Evolutionary conservation across 139 green algal genomes (phyloP).

Genomic region (Pleodorina starrii): DNA sequence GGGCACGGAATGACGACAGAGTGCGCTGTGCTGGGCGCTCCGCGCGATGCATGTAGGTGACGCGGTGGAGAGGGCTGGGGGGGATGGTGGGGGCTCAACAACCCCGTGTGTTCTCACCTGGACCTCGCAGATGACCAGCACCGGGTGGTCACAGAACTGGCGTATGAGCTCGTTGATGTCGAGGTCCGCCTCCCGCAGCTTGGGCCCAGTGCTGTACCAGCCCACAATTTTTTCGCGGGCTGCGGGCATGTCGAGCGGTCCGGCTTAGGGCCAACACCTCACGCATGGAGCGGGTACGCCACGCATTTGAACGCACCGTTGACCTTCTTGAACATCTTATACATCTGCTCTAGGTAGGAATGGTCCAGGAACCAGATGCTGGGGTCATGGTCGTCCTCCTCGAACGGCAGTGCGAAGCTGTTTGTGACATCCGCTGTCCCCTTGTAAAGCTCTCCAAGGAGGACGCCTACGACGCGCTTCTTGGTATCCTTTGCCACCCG

Average conservation of each 20-base stretch:
- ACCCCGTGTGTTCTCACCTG: slow-evolving; percentile 72
- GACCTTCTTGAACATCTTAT: slow-evolving; percentile 99
- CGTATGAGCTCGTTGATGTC: slow-evolving; percentile 92
- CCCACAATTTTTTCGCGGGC: slow-evolving; percentile 95
- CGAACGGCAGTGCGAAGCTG: slow-evolving; percentile 99
- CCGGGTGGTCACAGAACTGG: slow-evolving; percentile 83
- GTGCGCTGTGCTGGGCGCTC: too few relatives aligned
- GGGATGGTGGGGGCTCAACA: too few relatives aligned
- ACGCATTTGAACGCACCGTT: slow-evolving; percentile 80
- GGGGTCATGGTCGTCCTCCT: slow-evolving; percentile 97
- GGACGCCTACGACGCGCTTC: slow-evolving; percentile 95
- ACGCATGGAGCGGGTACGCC: neutral
- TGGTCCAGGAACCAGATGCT: slow-evolving; percentile 99
- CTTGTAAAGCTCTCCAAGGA: slow-evolving; percentile 92
- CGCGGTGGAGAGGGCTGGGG: too few relatives aligned
- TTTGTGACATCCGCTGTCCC: slow-evolving; percentile 96
- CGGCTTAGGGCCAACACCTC: too few relatives aligned
- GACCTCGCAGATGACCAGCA: slow-evolving; percentile 98
- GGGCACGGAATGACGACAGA: too few relatives aligned
- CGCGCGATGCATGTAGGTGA: too few relatives aligned
- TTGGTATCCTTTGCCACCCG: slow-evolving; percentile 95
- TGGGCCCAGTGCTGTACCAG: slow-evolving; percentile 98
- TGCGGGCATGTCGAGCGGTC: slow-evolving; percentile 63
- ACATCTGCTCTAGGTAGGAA: slow-evolving; percentile 98
- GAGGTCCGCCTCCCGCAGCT: slow-evolving; percentile 93